Percentiles rank a stretch among this genome's conserved stretches.
phyloP scores from a whole-genome alignment of 345 rosid species.

The Ricinus communis region DNA sequence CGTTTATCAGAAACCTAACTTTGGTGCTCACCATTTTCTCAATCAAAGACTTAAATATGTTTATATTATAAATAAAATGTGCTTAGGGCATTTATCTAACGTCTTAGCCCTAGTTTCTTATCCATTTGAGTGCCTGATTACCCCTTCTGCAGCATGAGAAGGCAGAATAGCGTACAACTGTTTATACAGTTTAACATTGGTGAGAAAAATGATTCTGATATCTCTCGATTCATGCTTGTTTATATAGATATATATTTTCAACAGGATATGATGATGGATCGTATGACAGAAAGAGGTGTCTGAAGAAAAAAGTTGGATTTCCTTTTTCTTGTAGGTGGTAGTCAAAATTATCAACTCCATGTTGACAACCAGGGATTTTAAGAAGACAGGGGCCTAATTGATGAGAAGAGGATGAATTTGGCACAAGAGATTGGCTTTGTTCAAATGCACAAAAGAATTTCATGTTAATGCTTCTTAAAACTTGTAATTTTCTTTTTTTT shows the following conservation, averaged over 20 bases:
- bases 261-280: constrained; percentile 1
- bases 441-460: not conserved
- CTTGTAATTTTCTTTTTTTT: not conserved
- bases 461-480: no score
- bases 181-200: constrained; percentile 14
- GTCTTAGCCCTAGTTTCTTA: not conserved
- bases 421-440: not conserved
- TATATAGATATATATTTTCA: constrained; percentile 2
- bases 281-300: constrained; percentile 11
- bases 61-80: not conserved
- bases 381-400: not conserved
- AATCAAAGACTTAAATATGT: not conserved
- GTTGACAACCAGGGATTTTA: not conserved
- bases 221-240: not conserved
- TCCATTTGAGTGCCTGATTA: constrained; percentile 6
- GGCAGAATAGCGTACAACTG: constrained; percentile 5
- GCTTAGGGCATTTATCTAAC: not conserved
- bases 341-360: constrained; percentile 24
- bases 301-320: constrained; percentile 9
- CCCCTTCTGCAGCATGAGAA: constrained; percentile 21
- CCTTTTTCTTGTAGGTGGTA: constrained; percentile 13
- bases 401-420: constrained; percentile 10
- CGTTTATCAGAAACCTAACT: not conserved
- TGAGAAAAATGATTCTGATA: constrained; percentile 18
- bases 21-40: not conserved